Percentiles rank a stretch among this genome's conserved stretches.
Conservation (phyloP, 2,329 filamentous ascomycete species). For the Akanthomyces lecanii region DNA sequence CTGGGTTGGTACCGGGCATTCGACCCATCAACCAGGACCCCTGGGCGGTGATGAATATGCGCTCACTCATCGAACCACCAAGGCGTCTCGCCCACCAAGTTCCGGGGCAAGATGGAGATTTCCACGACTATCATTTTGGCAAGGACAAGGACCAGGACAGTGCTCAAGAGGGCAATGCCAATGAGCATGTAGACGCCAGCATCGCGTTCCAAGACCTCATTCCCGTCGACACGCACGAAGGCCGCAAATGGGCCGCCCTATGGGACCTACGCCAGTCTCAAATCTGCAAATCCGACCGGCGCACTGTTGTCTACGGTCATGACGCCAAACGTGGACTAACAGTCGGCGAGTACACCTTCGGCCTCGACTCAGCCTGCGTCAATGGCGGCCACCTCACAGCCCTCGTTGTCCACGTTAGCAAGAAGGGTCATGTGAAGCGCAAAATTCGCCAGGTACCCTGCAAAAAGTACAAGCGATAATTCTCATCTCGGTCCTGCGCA, state of each 20-base stretch:
- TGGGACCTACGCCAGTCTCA: conserved; percentile 52
- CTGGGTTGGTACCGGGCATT: conserved; percentile 74
- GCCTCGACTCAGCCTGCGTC: conserved; percentile 80
- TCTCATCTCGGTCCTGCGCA: too few relatives aligned
- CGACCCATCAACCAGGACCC: conserved; percentile 68
- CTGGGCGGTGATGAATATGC: conserved; percentile 87
- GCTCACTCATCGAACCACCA: conserved; percentile 60
- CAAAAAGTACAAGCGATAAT: conserved; percentile 21
- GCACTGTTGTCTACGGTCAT: conserved; percentile 82
- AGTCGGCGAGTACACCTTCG: conserved; percentile 66
- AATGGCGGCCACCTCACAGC: conserved; percentile 72
- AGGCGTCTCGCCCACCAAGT: conserved; percentile 36
- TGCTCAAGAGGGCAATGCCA: conserved; percentile 21
- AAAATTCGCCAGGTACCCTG: conserved; percentile 41
- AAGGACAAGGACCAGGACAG: conserved; percentile 19
- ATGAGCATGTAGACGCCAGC: conserved; percentile 1
- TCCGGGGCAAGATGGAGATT: conserved; percentile 25
- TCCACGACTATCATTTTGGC: neutral
- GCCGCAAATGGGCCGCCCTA: conserved; percentile 62
- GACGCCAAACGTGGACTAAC: conserved; percentile 68
- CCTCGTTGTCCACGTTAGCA: conserved; percentile 60
- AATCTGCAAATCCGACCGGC: conserved; percentile 34
- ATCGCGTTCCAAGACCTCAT: conserved; percentile 24
- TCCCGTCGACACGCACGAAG: conserved; percentile 43
- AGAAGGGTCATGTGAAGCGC: conserved; percentile 32